Percentiles rank a stretch among this genome's conserved stretches.
Evolutionary conservation across 495 filamentous ascomycete species (phyloP).

Genomic region (Glutinoglossum americanum): DNA sequence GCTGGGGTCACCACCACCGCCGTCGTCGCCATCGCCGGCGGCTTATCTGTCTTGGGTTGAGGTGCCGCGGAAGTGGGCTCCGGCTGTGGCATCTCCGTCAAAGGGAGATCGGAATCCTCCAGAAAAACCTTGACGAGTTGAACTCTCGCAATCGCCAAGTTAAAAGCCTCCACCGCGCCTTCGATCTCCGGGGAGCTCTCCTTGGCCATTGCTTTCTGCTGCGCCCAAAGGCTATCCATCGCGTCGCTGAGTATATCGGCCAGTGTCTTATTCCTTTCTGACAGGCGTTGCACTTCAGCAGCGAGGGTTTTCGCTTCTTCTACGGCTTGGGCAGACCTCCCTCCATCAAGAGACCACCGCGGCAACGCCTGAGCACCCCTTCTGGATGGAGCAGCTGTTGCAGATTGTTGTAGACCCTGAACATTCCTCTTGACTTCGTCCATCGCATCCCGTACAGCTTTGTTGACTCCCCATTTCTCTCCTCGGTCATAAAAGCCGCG

Average conservation of each 20-base stretch:
- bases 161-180: conserved; percentile 24
- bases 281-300: conserved; percentile 24
- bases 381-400: background rate
- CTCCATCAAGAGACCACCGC: background rate
- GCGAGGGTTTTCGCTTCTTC: background rate
- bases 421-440: conserved; percentile 61
- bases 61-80: conserved; percentile 1
- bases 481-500: conserved; percentile 61
- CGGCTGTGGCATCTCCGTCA: conserved; percentile 25
- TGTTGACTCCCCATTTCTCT: conserved; percentile 73
- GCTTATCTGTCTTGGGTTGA: conserved; percentile 3
- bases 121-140: conserved; percentile 63
- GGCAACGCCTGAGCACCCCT: conserved; percentile 13
- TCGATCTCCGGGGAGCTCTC: conserved; percentile 3
- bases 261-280: conserved; percentile 50
- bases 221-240: conserved; percentile 39
- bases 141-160: conserved; percentile 45
- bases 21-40: background rate
- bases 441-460: conserved; percentile 75
- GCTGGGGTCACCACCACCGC: background rate
- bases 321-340: background rate
- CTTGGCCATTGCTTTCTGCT: conserved; percentile 16
- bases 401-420: conserved; percentile 27
- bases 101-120: conserved; percentile 36
- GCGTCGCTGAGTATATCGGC: conserved; percentile 52